phyloP scores from a whole-genome alignment of 2,329 filamentous ascomycete species.

The Neodidymelliopsis sp. region DNA sequence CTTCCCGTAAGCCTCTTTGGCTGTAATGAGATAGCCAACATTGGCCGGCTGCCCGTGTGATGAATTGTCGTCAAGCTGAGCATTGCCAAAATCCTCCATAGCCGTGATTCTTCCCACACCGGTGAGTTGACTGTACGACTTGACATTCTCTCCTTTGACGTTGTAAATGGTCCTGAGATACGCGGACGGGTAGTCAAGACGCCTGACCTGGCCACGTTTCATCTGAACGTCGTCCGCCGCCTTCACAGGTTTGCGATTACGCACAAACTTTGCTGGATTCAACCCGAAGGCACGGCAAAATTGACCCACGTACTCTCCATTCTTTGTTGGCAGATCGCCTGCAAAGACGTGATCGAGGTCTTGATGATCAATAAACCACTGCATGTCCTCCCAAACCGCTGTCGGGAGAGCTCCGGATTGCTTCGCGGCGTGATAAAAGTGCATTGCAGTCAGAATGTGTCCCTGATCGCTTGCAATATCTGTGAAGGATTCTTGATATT shows the following conservation, averaged over 20 bases:
- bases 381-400: conserved; percentile 13
- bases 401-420: background rate
- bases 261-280: background rate
- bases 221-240: background rate
- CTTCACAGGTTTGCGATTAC: background rate
- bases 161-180: background rate
- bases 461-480: conserved; percentile 3
- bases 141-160: background rate
- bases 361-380: conserved; percentile 12
- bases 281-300: conserved; percentile 13
- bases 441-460: conserved; percentile 3
- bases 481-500: background rate
- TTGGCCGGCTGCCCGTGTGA: background rate
- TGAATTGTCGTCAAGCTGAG: background rate
- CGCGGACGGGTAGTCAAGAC: background rate
- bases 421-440: conserved; percentile 18
- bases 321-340: background rate
- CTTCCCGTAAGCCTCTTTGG: conserved; percentile 12
- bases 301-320: background rate
- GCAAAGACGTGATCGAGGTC: background rate
- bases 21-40: conserved; percentile 7
- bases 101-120: background rate
- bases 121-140: background rate
- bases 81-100: background rate
- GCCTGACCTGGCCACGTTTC: background rate